Evolutionary conservation across 352 stramenopile species (phyloP), one percentile per base, ranked within the genome.

Genomic region (Plasmopara halstedii): DNA sequence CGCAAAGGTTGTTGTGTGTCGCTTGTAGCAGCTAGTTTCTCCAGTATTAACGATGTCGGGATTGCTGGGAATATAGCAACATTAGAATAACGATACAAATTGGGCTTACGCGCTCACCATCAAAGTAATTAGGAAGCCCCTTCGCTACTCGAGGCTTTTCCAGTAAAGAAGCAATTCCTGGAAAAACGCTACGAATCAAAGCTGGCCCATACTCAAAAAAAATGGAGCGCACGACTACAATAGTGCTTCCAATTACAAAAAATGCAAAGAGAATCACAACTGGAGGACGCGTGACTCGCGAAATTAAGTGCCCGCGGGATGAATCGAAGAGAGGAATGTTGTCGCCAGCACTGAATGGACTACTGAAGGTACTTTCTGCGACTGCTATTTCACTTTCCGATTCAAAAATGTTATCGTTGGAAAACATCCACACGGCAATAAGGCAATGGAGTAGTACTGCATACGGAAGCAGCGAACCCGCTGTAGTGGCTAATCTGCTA

Each of bases 361-460:
- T 56, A 26, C 57, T 72, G 6, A 22, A n/a, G 2, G 19, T 29
- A 2, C 35, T 31, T 21, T 40, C 8, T 21, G 53, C 19, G 0
- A 44, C 20, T 14, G n/a, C n/a, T 27, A 37, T 41, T n/a, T 68
- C 62, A 3, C 47, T 48, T 20, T 62, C 71, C 8, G 67, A 77
- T 55, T 88, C 73, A 46, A 92, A 92, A 49, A 92, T 89, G 42
- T 65, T 59, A n/a, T 73, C 66, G 55, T 92, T 92, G 18, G 81
- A 92, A 48, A 86, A 89, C 81, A 92, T 88, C 81, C 81, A 92
- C 62, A 92, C 71, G 0, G 71, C 77, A 9, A 89, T 51, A 18
- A 89, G 52, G 26, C 67, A 85, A 50, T 89, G 81, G 21, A 87
- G 50, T 10, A 92, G 20, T 21, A 89, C 73, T 6, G 81, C 81